These are phyloP conservation scores for Debaryomyces coudertii DNA, from an alignment of 1,139 yeast genomes.

Conservation along the genomic window DNA sequence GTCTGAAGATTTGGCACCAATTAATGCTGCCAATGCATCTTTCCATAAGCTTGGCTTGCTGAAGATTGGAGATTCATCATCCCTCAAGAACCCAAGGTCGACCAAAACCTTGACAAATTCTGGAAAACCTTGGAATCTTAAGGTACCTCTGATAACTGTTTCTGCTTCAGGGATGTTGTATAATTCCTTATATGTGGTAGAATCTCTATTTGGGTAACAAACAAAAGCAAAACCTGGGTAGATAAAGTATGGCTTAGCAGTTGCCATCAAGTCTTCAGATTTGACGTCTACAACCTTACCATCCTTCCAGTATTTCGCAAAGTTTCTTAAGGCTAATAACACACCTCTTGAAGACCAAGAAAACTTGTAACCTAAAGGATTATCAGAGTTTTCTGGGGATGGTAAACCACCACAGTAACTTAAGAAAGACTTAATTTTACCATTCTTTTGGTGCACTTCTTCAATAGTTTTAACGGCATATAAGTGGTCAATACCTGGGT, in stretches of 20 bases:
- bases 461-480: constrained; percentile 97
- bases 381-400: constrained; percentile 96
- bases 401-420: constrained; percentile 99
- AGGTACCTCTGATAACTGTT: constrained; percentile 94
- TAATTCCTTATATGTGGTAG: constrained; percentile 88
- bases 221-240: constrained; percentile 96
- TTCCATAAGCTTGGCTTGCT: constrained; percentile 74
- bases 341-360: constrained; percentile 99
- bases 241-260: constrained; percentile 93
- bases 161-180: constrained; percentile 97
- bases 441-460: constrained; percentile 90
- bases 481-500: constrained; percentile 97
- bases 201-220: constrained; percentile 97
- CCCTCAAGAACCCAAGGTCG: constrained; percentile 89
- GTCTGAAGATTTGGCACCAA: constrained; percentile 70
- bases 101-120: constrained; percentile 95
- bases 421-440: constrained; percentile 90
- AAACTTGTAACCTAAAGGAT: constrained; percentile 97
- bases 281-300: constrained; percentile 79
- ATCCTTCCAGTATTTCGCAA: constrained; percentile 85
- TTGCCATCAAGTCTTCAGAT: constrained; percentile 91
- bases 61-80: constrained; percentile 65
- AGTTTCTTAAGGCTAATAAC: constrained; percentile 88
- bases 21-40: constrained; percentile 75
- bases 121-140: constrained; percentile 98